Evolutionary conservation across 1,284 basidiomycete species (phyloP), one percentile per base, ranked within the genome.

Genomic region (Ceratobasidium sp.): DNA sequence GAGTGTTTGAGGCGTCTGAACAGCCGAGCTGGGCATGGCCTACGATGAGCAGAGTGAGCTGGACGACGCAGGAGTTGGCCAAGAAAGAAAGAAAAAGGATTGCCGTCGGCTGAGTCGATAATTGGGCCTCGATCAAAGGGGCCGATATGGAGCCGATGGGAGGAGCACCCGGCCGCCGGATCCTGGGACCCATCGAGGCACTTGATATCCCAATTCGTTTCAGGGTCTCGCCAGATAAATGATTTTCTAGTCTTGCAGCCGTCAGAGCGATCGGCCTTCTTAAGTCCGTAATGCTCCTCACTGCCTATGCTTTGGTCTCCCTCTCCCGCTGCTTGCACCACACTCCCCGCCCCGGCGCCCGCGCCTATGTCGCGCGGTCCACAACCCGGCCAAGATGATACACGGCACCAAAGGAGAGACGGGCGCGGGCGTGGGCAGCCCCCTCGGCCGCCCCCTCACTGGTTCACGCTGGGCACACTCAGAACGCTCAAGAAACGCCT

Each of bases 401-500:
- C 43, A 23, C 58, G 49, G 16, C 63, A n/a, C n/a, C 35, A 4
- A 38, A 38, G 35, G 35, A 38, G 6, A 38, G 11, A 38, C n/a
- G n/a, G 50, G 47, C 54, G 32, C n/a, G 54, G 43, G 44, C 38
- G 23, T 30, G 35, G 46, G 26, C 35, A 32, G 18, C 7, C 13
- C 5, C 43, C 32, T 16, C 54, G 67, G 28, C 67, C 67, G 8
- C 41, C 44, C 11, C 67, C 67, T 16, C 55, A 71, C 32, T 71
- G 67, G 67, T 71, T 71, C 43, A 71, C 67, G n/a, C 46, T 71
- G 8, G 67, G 67, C 11, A 38, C 67, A 13, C 30, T 71, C 21
- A 21, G 67, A 16, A 35, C 67, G 6, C 49, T 71, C 21, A 23
- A n/a, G 11, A 30, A n/a, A 23, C 55, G 67, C 30, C 16, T 71